Evolutionary conservation across 495 filamentous ascomycete genomes (phyloP).

Genomic region (Aspergillus ostianus): DNA sequence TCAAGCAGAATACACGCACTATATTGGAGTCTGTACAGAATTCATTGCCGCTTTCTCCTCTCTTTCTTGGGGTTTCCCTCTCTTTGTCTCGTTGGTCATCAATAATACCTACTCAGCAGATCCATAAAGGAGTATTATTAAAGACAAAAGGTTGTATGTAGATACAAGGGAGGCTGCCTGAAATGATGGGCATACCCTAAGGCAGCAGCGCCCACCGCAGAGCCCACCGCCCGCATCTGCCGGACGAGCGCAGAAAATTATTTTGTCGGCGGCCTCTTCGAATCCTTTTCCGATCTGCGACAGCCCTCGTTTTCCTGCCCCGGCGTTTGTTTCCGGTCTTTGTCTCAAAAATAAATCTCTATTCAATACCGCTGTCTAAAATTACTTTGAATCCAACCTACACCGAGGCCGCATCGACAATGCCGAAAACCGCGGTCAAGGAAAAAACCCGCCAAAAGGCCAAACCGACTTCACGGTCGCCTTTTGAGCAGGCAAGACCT

Average conservation of each 20-base stretch:
- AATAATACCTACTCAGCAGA: too few species aligned
- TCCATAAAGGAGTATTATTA: too few species aligned
- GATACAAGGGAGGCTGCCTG: neutral
- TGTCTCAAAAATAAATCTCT: neutral
- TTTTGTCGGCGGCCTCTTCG: constrained; percentile 14
- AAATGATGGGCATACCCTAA: constrained; percentile 13
- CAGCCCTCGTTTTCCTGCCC: neutral
- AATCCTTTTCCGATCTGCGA: neutral
- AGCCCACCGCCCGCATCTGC: constrained; percentile 25
- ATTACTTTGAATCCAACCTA: neutral
- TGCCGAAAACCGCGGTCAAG: constrained; percentile 34
- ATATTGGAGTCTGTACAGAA: neutral
- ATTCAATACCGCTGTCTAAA: neutral
- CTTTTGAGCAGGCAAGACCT: constrained; percentile 23
- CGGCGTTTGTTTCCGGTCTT: neutral
- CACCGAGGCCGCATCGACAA: constrained; percentile 14
- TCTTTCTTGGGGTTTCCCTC: neutral
- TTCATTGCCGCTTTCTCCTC: neutral
- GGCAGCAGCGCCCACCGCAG: constrained; percentile 19
- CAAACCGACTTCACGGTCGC: constrained; percentile 23
- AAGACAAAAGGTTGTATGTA: too few species aligned
- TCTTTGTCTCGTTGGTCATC: too few species aligned
- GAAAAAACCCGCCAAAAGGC: constrained; percentile 31
- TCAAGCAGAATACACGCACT: neutral
- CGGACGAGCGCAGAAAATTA: constrained; percentile 27